Evolutionary conservation across 192 early-diverging fungal genomes (phyloP).

Genomic region (Linnemannia elongata): DNA sequence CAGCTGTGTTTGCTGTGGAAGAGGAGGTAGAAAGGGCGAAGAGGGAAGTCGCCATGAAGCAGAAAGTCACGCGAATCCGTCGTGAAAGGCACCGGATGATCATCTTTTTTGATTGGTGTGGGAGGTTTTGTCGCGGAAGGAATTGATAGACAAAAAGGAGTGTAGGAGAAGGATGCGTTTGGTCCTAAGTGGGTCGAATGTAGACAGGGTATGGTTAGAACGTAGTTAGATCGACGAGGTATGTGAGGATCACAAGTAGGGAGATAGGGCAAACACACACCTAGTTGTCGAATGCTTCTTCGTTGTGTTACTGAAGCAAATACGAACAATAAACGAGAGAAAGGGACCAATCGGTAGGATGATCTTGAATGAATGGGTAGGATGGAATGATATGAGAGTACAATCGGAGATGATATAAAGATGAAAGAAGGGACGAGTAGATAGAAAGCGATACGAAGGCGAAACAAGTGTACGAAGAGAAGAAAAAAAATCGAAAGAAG

Average conservation of each 20-base stretch:
- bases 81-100: neutral
- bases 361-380: neutral
- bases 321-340: neutral
- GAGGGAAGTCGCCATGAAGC: neutral
- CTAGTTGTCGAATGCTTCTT: neutral
- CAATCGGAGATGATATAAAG: neutral
- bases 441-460: neutral
- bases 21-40: neutral
- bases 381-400: neutral
- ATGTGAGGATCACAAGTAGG: neutral
- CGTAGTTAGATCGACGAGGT: neutral
- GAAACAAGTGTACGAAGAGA: neutral
- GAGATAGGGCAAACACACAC: neutral
- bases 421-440: too few relatives aligned
- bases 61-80: neutral
- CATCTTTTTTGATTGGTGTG: neutral
- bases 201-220: neutral
- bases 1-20: neutral
- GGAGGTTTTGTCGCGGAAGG: neutral
- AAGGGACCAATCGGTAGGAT: neutral
- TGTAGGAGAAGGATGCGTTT: neutral
- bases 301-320: slow-evolving; percentile 1
- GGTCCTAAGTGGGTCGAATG: neutral
- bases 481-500: neutral
- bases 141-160: neutral